Evolutionary conservation across 495 filamentous ascomycete species (phyloP), one percentile per base, ranked within the genome.

Genomic region (Amphirosellinia nigrospora): DNA sequence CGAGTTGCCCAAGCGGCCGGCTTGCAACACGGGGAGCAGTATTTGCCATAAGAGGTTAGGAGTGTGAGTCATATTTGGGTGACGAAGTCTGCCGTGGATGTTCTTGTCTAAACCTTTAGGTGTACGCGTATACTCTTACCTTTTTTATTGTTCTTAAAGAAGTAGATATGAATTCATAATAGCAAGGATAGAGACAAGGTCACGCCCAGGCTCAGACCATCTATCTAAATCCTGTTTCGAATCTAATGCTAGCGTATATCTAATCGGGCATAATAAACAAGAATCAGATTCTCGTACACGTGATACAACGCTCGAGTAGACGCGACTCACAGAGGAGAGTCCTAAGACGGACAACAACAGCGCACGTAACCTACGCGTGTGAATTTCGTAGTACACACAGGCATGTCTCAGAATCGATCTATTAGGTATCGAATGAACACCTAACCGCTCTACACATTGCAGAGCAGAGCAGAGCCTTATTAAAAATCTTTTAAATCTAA

Each of bases 371-470:
- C 30, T 6, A 58, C 30, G 55, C 28, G 9, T 21, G 19, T 58
- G 55, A 58, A 10, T 26, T 39, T n/a, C 38, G 19, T 59, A 59
- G 43, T n/a, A 16, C 19, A 6, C 19, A 61, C 36, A 38, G 13
- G 36, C 16, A 36, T n/a, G 32, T 58, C 32, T 53, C 11, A 21
- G 21, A 30, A 36, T 58, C 55, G 34, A 58, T 58, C 19, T 58
- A 58, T 58, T n/a, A n/a, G n/a, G n/a, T n/a, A n/a, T n/a, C n/a
- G n/a, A 36, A 36, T 58, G 30, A 58, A 58, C 55, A 58, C 16
- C n/a, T 7, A 52, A 10, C 11, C 32, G 32, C 55, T 21, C 55
- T 21, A n/a, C 26, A 30, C 26, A 13, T 28, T 19, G 39, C 13
- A 43, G 13, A 43, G 48, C 21, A 52, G 10, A 26, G 50, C 50